Percentiles rank a stretch among this genome's conserved stretches.
Conservation (phyloP, 768 basidiomycete species). For the Sutorius australiensis region DNA sequence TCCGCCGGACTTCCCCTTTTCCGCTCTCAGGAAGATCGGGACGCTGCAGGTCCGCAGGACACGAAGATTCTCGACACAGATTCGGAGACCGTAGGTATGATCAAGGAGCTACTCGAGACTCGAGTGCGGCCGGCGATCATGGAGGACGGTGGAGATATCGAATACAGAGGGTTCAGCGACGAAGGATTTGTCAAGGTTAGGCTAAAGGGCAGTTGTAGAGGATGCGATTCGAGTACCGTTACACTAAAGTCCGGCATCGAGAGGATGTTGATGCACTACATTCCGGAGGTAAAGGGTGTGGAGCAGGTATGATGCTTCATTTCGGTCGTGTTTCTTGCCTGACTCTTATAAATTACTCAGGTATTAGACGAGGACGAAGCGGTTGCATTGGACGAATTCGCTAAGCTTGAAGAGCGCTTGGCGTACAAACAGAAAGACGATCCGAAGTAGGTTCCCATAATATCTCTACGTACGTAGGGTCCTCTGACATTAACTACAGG, state of each 20-base stretch:
- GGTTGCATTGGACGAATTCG: slow-evolving; percentile 83
- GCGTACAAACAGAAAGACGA: slow-evolving; percentile 37
- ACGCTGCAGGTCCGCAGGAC: slow-evolving; percentile 86
- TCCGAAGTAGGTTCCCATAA: slow-evolving; percentile 40
- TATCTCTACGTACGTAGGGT: neutral
- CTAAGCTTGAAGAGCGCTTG: slow-evolving; percentile 77
- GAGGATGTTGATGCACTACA: slow-evolving; percentile 98
- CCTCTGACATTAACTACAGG: slow-evolving; percentile 34
- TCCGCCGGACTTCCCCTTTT: slow-evolving; percentile 88
- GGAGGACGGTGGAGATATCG: slow-evolving; percentile 99
- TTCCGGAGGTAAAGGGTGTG: slow-evolving; percentile 91
- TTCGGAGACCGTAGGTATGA: slow-evolving; percentile 97
- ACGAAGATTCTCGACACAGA: slow-evolving; percentile 92
- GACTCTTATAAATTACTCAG: slow-evolving; percentile 37
- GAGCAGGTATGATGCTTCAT: slow-evolving; percentile 57
- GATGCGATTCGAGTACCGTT: slow-evolving; percentile 90
- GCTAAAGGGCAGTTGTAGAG: slow-evolving; percentile 95
- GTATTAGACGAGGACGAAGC: slow-evolving; percentile 87
- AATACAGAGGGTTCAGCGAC: slow-evolving; percentile 88
- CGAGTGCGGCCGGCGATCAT: slow-evolving; percentile 94
- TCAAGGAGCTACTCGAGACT: slow-evolving; percentile 95
- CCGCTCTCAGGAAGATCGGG: slow-evolving; percentile 73
- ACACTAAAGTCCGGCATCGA: slow-evolving; percentile 97
- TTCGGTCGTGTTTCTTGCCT: slow-evolving; percentile 1
- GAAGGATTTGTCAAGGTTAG: slow-evolving; percentile 81